Conservation (phyloP, 768 basidiomycete genomes). For the Macrocybe gigantea region DNA sequence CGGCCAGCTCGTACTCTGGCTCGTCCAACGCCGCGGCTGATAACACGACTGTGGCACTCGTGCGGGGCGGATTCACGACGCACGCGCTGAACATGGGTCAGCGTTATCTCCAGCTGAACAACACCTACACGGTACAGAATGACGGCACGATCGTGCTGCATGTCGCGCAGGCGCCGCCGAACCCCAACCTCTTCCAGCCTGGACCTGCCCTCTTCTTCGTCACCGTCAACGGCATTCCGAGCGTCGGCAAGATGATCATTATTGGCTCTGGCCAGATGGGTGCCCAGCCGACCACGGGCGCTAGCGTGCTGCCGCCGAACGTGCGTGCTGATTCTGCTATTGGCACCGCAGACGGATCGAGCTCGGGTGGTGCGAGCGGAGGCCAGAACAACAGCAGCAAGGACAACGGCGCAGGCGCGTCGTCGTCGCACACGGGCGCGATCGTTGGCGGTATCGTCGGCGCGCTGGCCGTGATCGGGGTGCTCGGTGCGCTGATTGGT, state of each 20-base stretch:
- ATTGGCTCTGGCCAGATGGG: slow-evolving; percentile 66
- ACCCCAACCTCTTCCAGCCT: slow-evolving; percentile 80
- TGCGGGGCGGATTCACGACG: slow-evolving; percentile 80
- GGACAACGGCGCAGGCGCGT: slow-evolving; percentile 10
- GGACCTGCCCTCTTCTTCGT: slow-evolving; percentile 72
- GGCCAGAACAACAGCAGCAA: slow-evolving; percentile 4
- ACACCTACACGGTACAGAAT: slow-evolving; percentile 64
- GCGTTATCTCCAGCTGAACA: slow-evolving; percentile 66
- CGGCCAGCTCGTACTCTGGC: slow-evolving; percentile 60
- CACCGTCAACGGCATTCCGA: slow-evolving; percentile 69
- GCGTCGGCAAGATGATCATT: slow-evolving; percentile 59
- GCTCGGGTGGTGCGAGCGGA: slow-evolving; percentile 5
- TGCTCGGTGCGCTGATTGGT: slow-evolving; percentile 48
- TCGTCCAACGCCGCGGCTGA: slow-evolving; percentile 64
- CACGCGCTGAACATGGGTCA: slow-evolving; percentile 90
- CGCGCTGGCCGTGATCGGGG: slow-evolving; percentile 44
- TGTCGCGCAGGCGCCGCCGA: slow-evolving; percentile 78
- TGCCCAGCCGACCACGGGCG: slow-evolving; percentile 40
- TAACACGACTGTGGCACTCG: slow-evolving; percentile 69
- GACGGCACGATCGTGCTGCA: slow-evolving; percentile 76
- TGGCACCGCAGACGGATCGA: slow-evolving; percentile 26
- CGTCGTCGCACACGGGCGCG: slow-evolving; percentile 29
- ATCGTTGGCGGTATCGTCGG: slow-evolving; percentile 49
- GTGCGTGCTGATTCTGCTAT: slow-evolving; percentile 36
- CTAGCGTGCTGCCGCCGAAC: slow-evolving; percentile 43